These are phyloP conservation scores for Didymella pomorum DNA, from an alignment of 2,329 filamentous ascomycete genomes.

Conservation along the genomic window DNA sequence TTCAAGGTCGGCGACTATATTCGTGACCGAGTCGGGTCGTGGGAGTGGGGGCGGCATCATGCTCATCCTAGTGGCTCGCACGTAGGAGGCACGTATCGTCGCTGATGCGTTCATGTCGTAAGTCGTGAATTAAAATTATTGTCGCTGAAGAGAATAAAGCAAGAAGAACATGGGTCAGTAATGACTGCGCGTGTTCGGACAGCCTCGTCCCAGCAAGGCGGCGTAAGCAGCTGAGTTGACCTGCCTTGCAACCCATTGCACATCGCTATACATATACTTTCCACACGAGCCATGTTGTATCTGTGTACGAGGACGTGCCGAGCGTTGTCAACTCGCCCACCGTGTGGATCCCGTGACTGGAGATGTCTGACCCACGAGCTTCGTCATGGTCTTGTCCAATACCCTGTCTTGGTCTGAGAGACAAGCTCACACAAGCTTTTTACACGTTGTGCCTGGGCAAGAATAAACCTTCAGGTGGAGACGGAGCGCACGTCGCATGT, in stretches of 20 bases:
- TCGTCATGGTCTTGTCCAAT: conserved; percentile 14
- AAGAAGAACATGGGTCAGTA: background rate
- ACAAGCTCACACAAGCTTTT: conserved; percentile 30
- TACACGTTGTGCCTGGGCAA: conserved; percentile 18
- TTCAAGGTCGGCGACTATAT: conserved; percentile 20
- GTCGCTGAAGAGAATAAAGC: background rate
- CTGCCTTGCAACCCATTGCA: conserved; percentile 4
- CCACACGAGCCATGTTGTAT: background rate
- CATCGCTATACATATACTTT: conserved; percentile 12
- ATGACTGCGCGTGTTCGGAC: background rate
- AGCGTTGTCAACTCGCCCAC: conserved; percentile 4
- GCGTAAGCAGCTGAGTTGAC: conserved; percentile 7
- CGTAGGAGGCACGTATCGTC: conserved; percentile 38
- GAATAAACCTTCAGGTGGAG: conserved; percentile 9
- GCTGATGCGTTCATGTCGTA: conserved; percentile 42
- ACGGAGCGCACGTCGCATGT: background rate
- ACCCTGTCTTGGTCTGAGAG: background rate
- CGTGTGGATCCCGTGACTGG: conserved; percentile 20
- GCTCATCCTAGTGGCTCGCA: conserved; percentile 35
- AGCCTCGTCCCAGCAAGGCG: conserved; percentile 23
- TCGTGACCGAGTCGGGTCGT: background rate
- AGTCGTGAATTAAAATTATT: conserved; percentile 19
- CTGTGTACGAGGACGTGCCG: conserved; percentile 4
- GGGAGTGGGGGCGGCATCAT: conserved; percentile 20
- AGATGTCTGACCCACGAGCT: conserved; percentile 28